Percentiles rank a stretch among this genome's conserved stretches.
Evolutionary conservation across 805 yeast species (phyloP).

Genomic region (Lipomyces kockii): DNA sequence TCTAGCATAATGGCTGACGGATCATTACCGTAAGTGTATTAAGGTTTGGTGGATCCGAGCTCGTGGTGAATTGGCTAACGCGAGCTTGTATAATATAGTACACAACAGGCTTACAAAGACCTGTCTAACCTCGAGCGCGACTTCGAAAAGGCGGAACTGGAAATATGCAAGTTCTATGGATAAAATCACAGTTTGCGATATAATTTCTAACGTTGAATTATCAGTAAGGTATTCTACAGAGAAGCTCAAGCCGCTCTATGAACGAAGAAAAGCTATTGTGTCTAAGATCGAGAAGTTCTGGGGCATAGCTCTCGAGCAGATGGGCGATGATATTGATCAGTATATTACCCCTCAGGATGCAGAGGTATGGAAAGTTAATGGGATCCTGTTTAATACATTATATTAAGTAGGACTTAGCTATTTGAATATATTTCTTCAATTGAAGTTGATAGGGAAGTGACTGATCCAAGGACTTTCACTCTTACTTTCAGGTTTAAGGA

Average conservation of each 20-base stretch:
- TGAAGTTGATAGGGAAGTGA: conserved; percentile 54
- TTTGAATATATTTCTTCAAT: conserved; percentile 55
- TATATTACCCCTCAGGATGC: conserved; percentile 76
- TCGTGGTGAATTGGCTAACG: neutral
- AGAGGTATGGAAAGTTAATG: conserved; percentile 44
- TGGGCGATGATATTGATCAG: conserved; percentile 77
- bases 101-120: conserved; percentile 26
- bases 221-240: conserved; percentile 34
- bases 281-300: conserved; percentile 73
- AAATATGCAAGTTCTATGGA: conserved; percentile 12
- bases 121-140: conserved; percentile 39
- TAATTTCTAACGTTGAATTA: neutral
- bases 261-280: conserved; percentile 59
- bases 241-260: conserved; percentile 61
- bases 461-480: conserved; percentile 60
- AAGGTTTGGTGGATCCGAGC: neutral
- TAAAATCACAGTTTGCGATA: neutral
- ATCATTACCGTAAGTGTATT: neutral
- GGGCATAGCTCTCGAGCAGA: conserved; percentile 83
- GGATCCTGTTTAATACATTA: conserved; percentile 38
- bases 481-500: conserved; percentile 64
- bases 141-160: conserved; percentile 23
- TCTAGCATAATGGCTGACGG: neutral
- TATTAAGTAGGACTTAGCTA: conserved; percentile 10
- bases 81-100: neutral